Evolutionary conservation across 352 stramenopile genomes (phyloP).

Genomic region (Pythium utonaiense): DNA sequence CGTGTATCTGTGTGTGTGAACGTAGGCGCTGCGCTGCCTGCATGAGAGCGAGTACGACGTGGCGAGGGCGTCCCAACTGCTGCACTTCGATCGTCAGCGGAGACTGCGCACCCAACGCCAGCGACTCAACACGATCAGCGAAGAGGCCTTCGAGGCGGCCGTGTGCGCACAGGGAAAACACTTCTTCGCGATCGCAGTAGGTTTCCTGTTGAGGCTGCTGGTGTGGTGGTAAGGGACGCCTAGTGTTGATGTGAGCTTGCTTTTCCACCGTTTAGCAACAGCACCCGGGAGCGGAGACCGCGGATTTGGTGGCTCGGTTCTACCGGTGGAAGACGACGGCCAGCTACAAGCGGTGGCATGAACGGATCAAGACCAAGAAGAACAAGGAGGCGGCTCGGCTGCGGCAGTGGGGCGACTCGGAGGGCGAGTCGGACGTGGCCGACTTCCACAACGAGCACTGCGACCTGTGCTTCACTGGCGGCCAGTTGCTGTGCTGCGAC

Average conservation of each 20-base stretch:
- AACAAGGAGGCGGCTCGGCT: conserved; percentile 43
- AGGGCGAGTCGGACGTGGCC: conserved; percentile 30
- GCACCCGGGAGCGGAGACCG: conserved; percentile 29
- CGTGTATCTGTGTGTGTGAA: background rate
- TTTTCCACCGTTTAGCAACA: conserved; percentile 33
- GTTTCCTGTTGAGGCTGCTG: background rate
- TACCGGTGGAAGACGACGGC: conserved; percentile 68
- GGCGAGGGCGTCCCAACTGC: conserved; percentile 31
- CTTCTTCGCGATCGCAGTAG: conserved; percentile 58
- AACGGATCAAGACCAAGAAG: conserved; percentile 33
- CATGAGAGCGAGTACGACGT: conserved; percentile 54
- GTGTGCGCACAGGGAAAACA: conserved; percentile 50
- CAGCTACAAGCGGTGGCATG: conserved; percentile 47
- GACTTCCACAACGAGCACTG: conserved; percentile 63
- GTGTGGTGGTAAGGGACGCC: no score
- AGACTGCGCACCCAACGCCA: conserved; percentile 23
- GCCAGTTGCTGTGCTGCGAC: conserved; percentile 62
- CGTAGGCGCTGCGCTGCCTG: conserved; percentile 57
- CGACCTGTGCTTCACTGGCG: conserved; percentile 62
- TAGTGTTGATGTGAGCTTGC: background rate
- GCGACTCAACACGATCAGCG: conserved; percentile 25
- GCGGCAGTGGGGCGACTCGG: conserved; percentile 37
- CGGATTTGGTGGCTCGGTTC: conserved; percentile 57
- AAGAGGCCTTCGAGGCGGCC: conserved; percentile 42
- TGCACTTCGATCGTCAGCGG: conserved; percentile 33